These are phyloP conservation scores for Colletotrichum viniferum DNA, from an alignment of 2,329 filamentous ascomycete genomes.

Conservation along the genomic window DNA sequence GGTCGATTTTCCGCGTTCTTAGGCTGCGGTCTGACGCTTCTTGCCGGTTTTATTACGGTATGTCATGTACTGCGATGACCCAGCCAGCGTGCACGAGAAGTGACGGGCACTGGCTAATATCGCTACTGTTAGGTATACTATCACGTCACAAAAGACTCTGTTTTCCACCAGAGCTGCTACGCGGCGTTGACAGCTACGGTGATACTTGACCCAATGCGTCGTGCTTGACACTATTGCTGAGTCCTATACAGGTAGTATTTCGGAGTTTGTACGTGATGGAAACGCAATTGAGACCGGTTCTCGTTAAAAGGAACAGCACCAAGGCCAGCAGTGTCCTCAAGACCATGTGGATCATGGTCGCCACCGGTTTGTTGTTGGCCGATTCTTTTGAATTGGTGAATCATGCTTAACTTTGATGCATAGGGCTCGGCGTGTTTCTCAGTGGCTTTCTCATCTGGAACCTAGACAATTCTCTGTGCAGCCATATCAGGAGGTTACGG, in stretches of 20 bases:
- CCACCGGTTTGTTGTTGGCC: slow-evolving; percentile 41
- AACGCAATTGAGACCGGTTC: slow-evolving; percentile 47
- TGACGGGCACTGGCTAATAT: not conserved
- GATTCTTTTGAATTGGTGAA: not conserved
- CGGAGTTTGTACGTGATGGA: slow-evolving; percentile 80
- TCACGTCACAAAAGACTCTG: slow-evolving; percentile 79
- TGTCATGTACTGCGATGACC: slow-evolving; percentile 36
- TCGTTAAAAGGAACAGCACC: slow-evolving; percentile 47
- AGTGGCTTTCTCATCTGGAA: slow-evolving; percentile 80
- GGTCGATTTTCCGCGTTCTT: slow-evolving; percentile 54
- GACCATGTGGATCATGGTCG: slow-evolving; percentile 79
- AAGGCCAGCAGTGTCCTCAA: slow-evolving; percentile 54
- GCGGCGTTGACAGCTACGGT: slow-evolving; percentile 68
- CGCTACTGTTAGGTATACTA: slow-evolving; percentile 52
- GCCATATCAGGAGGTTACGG: slow-evolving; percentile 67
- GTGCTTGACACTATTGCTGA: not conserved
- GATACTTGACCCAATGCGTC: not conserved
- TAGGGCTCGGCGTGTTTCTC: slow-evolving; percentile 73
- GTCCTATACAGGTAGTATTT: slow-evolving; percentile 56
- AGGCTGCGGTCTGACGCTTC: slow-evolving; percentile 57
- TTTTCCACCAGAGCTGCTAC: slow-evolving; percentile 84
- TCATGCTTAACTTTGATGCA: not conserved
- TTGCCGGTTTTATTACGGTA: slow-evolving; percentile 74
- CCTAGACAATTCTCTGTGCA: slow-evolving; percentile 79
- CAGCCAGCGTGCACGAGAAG: not conserved